Evolutionary conservation across 306 rosid species (phyloP), one percentile per base, ranked within the genome.

Genomic region (Gillenia trifoliata): DNA sequence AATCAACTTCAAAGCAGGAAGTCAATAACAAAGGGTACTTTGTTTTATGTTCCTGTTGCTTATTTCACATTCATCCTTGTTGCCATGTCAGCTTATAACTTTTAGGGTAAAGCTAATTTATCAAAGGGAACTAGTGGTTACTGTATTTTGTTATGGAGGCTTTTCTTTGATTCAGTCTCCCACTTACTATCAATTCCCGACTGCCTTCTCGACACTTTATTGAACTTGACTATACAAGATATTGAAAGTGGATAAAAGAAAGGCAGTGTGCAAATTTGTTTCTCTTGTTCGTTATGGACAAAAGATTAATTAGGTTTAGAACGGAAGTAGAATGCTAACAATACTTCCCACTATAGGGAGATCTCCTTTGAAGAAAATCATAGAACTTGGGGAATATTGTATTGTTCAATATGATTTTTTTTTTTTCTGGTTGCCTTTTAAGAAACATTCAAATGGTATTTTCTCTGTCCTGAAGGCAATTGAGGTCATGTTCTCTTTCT

Each of bases 1-100:
- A 70, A 70, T 50, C 74, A 70, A 70, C 19, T 50, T 50, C 63
- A 70, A 7, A 57, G 63, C n/a, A 31, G 47, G 63, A 11, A 70
- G 40, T 50, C 45, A 11, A 50, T 70, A 70, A 49, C 74, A 50
- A 70, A 50, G 29, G 74, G 74, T 70, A 52, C 10, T 0, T 7
- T 11, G 5, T 28, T 36, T 36, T 34, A 7, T 12, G 9, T 4
- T 69, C 36, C 7, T 29, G 19, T 59, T 26, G 34, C 29, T 17
- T 19, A 16, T 26, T 15, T 5, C 40, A 34, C 40, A 34, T 34
- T 34, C 40, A 34, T 34, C 40, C 40, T 34, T 34, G 40, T 7
- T 34, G 40, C 41, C 17, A 16, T 49, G 2, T 34, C 8, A 34
- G 40, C 8, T 57, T 23, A 25, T 57, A 25, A 57, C 25, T 22